Evolutionary conservation across 345 rosid genomes (phyloP).

Genomic region (Melaleuca quinquenervia): DNA sequence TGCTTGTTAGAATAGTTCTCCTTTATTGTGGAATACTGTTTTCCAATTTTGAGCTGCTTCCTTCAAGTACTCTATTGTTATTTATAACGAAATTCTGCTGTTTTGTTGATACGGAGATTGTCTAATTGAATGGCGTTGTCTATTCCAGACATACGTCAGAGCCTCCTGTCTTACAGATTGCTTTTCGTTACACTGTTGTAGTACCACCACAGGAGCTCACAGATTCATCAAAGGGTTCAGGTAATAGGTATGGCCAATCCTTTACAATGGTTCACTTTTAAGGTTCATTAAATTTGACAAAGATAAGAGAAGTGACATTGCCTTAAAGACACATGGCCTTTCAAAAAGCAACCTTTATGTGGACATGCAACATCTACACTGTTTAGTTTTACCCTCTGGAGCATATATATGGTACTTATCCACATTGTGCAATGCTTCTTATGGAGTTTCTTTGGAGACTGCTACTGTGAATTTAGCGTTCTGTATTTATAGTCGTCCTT

Average conservation of each 20-base stretch:
- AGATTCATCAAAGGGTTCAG: slow-evolving; percentile 35
- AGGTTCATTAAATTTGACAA: not conserved
- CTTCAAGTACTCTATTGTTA: not conserved
- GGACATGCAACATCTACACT: not conserved
- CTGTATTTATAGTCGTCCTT: not conserved
- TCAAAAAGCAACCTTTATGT: not conserved
- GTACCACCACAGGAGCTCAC: slow-evolving; percentile 75
- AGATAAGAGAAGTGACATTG: not conserved
- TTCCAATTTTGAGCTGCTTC: not conserved
- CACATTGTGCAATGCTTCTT: not conserved
- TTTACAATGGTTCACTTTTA: not conserved
- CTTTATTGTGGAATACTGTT: not conserved
- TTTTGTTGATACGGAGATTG: not conserved
- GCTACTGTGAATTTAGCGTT: not conserved
- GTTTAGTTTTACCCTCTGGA: not conserved
- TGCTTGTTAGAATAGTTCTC: not conserved
- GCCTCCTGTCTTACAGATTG: slow-evolving; percentile 87
- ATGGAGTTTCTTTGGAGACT: not conserved
- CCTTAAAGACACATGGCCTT: not conserved
- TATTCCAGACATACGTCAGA: slow-evolving; percentile 63
- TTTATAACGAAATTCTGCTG: not conserved
- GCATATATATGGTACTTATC: not conserved
- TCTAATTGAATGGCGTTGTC: not conserved
- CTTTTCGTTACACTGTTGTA: slow-evolving; percentile 85
- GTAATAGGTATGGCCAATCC: slow-evolving; percentile 42